phyloP scores from a whole-genome alignment of 495 filamentous ascomycete genomes.

The Astrothelium macrocarpum region DNA sequence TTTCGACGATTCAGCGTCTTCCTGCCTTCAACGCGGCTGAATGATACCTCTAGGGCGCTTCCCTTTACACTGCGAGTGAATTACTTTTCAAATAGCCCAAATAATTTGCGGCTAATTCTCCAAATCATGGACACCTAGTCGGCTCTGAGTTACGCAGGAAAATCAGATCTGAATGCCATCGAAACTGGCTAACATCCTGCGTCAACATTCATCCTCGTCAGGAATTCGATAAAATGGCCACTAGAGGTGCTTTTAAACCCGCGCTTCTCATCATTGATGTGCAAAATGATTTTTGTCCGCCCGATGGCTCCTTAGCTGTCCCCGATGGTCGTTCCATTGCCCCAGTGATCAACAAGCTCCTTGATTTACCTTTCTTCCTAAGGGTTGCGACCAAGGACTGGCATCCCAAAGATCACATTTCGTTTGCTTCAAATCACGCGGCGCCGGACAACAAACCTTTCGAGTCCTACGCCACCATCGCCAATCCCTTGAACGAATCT shows the following conservation, averaged over 20 bases:
- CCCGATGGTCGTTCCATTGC: constrained; percentile 57
- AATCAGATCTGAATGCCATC: too few relatives aligned
- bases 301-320: constrained; percentile 77
- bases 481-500: constrained; percentile 49
- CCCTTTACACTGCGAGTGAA: too few relatives aligned
- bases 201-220: too few relatives aligned
- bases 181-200: too few relatives aligned
- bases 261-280: not conserved
- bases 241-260: not conserved
- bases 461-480: constrained; percentile 48
- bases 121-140: too few relatives aligned
- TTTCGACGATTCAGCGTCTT: too few relatives aligned
- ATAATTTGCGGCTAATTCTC: too few relatives aligned
- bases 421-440: constrained; percentile 75
- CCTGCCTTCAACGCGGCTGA: too few relatives aligned
- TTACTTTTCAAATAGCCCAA: too few relatives aligned
- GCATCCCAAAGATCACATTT: constrained; percentile 78
- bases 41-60: too few relatives aligned
- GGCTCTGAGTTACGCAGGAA: too few relatives aligned
- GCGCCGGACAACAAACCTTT: constrained; percentile 58
- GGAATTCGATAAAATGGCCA: not conserved
- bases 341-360: constrained; percentile 63
- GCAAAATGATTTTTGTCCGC: constrained; percentile 94
- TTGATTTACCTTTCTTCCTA: constrained; percentile 58
- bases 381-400: constrained; percentile 83